Percentiles rank a stretch among this genome's conserved stretches.
phyloP scores from a whole-genome alignment of 2,329 filamentous ascomycete genomes.

The Apiospora aurea region DNA sequence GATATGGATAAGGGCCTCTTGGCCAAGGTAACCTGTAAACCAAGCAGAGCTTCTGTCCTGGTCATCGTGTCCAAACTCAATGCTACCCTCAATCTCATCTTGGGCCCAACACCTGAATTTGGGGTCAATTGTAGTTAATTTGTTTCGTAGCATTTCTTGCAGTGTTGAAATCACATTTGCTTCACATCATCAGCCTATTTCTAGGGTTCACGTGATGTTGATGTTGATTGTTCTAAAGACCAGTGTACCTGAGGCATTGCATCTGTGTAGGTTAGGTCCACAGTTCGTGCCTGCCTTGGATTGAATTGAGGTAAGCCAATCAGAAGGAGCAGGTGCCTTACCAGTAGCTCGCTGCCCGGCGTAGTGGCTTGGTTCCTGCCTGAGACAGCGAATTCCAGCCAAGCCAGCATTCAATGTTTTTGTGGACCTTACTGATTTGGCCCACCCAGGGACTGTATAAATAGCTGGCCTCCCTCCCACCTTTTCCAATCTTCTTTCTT shows the following conservation, averaged over 20 bases:
- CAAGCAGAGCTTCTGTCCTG: background rate
- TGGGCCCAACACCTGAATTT: background rate
- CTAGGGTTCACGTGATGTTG: background rate
- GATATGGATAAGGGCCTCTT: too few relatives aligned
- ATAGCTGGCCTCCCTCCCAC: background rate
- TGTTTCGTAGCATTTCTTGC: background rate
- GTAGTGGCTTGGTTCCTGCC: background rate
- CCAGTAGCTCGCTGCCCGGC: background rate
- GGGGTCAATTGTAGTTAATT: background rate
- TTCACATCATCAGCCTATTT: background rate
- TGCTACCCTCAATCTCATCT: background rate
- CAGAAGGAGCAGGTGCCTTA: background rate
- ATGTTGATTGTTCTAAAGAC: background rate
- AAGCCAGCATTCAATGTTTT: background rate
- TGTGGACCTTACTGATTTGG: background rate
- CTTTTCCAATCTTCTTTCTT: conserved; percentile 32
- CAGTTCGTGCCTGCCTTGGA: too few relatives aligned
- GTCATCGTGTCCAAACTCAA: background rate
- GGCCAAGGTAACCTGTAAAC: background rate
- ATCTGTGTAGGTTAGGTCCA: too few relatives aligned
- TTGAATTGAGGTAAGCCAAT: too few relatives aligned
- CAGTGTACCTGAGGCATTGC: background rate
- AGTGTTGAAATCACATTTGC: background rate
- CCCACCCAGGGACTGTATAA: background rate
- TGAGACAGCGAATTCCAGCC: background rate